Evolutionary conservation across 257 asterid species (phyloP), one percentile per base, ranked within the genome.

Genomic region (Ilex asprella): DNA sequence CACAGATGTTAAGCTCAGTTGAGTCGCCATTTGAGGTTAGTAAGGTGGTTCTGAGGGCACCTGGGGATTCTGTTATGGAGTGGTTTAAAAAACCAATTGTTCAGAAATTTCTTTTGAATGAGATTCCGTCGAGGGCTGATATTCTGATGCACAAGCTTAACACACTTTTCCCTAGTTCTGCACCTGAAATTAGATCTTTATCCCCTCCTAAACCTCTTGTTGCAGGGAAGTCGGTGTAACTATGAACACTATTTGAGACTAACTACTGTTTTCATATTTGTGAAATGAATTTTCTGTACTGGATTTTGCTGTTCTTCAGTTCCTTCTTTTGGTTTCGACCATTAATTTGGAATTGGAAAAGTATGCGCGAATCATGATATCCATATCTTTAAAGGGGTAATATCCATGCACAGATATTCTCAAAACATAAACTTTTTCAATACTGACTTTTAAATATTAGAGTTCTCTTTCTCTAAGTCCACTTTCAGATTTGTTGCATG

Each of bases 61-160:
- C 99, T 0, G 99, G 99, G 56, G 99, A 93, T 70, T 72, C 96
- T 0, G 90, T 89, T 59, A 64, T 89, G 31, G 96, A 92, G 73
- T 93, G 97, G 97, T 93, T 93, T 76, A 89, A 89, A 89, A 93
- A 93, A 72, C 96, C 97, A 27, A 89, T 93, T 10, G 97, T 93
- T 27, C 97, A 89, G 77, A 96, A 93, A 66, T 89, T 89, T 67
- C 95, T 93, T 63, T 62, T 93, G 66, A 93, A 93, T 60, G 99
- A 89, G 83, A 89, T 93, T 67, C 99, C 99, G 27, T 89, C 97
- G 53, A 89, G 99, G 79, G 78, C 95, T 0, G 99, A 93, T 55
- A 84, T 93, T 73, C 77, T 93, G 77, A 93, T 93, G 99, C 99
- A 93, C 81, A 89, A 87, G 77, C 87, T 93, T 67, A 93, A 93